phyloP scores from a whole-genome alignment of 2,329 filamentous ascomycete species.

The Endocalyx cinctus region DNA sequence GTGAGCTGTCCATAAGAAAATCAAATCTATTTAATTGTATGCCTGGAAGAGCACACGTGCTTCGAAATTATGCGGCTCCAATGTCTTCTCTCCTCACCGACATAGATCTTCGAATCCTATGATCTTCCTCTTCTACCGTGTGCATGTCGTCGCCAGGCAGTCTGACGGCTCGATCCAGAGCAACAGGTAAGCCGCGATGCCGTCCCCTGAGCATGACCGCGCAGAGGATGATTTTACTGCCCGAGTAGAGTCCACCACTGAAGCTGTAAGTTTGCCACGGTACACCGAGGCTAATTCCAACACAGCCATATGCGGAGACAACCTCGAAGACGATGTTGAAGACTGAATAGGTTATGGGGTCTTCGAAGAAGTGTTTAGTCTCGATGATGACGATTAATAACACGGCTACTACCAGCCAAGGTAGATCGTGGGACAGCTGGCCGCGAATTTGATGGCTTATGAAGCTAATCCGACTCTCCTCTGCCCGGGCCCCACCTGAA shows the following conservation, averaged over 20 bases:
- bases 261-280: slow-evolving; percentile 50
- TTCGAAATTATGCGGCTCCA: too few relatives aligned
- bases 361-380: slow-evolving; percentile 45
- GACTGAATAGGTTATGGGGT: slow-evolving; percentile 50
- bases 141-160: slow-evolving; percentile 34
- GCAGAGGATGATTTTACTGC: slow-evolving; percentile 53
- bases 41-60: too few relatives aligned
- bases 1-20: too few relatives aligned
- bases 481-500: slow-evolving; percentile 1
- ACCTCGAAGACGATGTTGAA: slow-evolving; percentile 57
- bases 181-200: slow-evolving; percentile 51
- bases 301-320: slow-evolving; percentile 53
- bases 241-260: slow-evolving; percentile 47
- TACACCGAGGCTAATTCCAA: slow-evolving; percentile 53
- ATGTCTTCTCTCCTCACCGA: slow-evolving; percentile 27
- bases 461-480: slow-evolving; percentile 42
- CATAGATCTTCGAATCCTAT: slow-evolving; percentile 33
- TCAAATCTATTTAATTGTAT: too few relatives aligned
- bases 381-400: slow-evolving; percentile 58
- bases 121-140: slow-evolving; percentile 36
- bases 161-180: slow-evolving; percentile 48
- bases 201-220: slow-evolving; percentile 52
- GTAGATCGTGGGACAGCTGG: slow-evolving; percentile 61
- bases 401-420: slow-evolving; percentile 58
- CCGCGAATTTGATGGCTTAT: slow-evolving; percentile 52